phyloP scores from a whole-genome alignment of 805 yeast species.

The Torulaspora gathmanii region DNA sequence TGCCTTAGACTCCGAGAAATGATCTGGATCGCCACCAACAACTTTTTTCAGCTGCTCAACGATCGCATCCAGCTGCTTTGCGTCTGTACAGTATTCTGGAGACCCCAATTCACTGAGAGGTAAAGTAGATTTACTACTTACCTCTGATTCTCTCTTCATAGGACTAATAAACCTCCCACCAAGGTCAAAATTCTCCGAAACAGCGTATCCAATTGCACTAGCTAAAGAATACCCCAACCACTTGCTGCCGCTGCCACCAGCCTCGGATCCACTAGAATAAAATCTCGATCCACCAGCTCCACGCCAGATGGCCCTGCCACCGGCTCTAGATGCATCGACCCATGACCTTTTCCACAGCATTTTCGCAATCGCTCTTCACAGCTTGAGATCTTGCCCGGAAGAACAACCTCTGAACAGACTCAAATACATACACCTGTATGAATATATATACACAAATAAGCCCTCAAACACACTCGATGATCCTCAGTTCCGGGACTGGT shows the following conservation, averaged over 20 bases:
- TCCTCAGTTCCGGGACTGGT: neutral
- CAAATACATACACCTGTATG: too few species aligned
- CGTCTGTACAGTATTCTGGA: slow-evolving; percentile 36
- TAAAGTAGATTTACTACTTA: slow-evolving; percentile 9
- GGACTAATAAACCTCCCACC: neutral
- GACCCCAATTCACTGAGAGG: slow-evolving; percentile 20
- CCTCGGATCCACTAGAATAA: neutral
- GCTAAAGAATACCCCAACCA: slow-evolving; percentile 10
- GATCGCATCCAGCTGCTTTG: slow-evolving; percentile 39
- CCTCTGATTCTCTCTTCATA: neutral
- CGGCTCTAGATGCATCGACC: neutral
- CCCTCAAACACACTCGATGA: neutral
- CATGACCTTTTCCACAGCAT: slow-evolving; percentile 1
- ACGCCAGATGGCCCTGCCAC: neutral
- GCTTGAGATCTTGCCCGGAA: too few species aligned
- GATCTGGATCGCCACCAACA: slow-evolving; percentile 38
- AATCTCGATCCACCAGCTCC: neutral
- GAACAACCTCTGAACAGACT: neutral
- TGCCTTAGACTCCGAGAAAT: slow-evolving; percentile 31
- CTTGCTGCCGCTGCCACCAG: neutral
- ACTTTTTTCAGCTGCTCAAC: slow-evolving; percentile 39
- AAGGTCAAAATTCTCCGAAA: slow-evolving; percentile 7
- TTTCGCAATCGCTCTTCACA: neutral
- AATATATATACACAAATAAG: too few species aligned
- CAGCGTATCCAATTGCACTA: slow-evolving; percentile 12